Conservation (phyloP, 331 rosid genomes). For the Cucumis variabilis region DNA sequence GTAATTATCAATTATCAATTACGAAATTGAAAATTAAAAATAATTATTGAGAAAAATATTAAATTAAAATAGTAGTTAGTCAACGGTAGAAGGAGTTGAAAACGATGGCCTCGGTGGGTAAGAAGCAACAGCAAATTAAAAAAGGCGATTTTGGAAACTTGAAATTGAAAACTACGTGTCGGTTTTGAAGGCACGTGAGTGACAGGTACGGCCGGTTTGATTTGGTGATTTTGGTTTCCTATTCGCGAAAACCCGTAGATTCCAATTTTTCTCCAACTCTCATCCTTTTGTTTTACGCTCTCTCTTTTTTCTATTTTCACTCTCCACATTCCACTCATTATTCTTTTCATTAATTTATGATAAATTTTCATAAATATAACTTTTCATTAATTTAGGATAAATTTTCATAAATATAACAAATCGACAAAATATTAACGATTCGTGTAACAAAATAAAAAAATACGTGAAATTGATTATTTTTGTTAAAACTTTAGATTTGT, state of each 20-base stretch:
- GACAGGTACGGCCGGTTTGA: not conserved
- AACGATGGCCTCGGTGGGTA: not conserved
- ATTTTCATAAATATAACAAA: too few species aligned
- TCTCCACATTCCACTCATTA: too few species aligned
- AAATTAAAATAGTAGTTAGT: not conserved
- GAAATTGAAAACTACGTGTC: not conserved
- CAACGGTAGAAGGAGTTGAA: conserved; percentile 1
- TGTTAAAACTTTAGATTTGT: too few species aligned
- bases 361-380: too few species aligned
- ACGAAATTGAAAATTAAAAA: not conserved
- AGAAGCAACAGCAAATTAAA: not conserved
- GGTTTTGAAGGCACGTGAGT: not conserved
- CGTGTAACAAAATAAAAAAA: too few species aligned
- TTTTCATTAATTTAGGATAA: too few species aligned
- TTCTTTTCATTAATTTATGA: too few species aligned
- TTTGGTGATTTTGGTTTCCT: not conserved
- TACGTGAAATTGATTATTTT: too few species aligned
- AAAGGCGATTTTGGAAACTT: not conserved
- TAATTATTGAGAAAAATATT: not conserved
- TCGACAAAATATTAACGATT: too few species aligned
- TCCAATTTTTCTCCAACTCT: not conserved
- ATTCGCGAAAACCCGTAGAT: not conserved
- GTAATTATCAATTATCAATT: not conserved
- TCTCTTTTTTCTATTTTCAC: not conserved
- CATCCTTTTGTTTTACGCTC: not conserved